phyloP scores from a whole-genome alignment of 2,329 filamentous ascomycete genomes.

The Cercospora nicotianae region DNA sequence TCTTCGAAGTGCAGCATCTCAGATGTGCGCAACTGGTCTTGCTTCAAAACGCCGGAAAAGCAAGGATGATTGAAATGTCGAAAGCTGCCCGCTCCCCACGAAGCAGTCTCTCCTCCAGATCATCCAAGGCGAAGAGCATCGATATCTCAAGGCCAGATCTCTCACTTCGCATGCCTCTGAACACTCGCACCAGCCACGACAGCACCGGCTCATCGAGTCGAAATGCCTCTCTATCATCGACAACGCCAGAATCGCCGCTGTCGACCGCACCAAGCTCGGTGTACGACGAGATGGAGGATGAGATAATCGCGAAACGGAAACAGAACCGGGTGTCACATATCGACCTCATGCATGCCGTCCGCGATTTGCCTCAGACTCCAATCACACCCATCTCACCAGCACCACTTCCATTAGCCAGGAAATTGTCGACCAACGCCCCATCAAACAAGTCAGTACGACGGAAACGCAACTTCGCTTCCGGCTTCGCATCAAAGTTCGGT shows the following conservation, averaged over 20 bases:
- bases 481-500: constrained; percentile 24
- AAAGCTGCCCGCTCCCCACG: constrained; percentile 21
- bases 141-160: constrained; percentile 1
- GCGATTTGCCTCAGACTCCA: constrained; percentile 5
- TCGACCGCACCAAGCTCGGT: constrained; percentile 32
- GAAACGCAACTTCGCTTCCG: constrained; percentile 30
- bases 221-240: constrained; percentile 19
- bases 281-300: constrained; percentile 19
- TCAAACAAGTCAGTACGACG: constrained; percentile 13
- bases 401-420: background rate
- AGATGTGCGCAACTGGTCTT: constrained; percentile 32
- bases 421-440: background rate
- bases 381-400: background rate
- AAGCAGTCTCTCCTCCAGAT: background rate
- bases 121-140: constrained; percentile 5
- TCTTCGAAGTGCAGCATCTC: constrained; percentile 32
- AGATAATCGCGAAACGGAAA: background rate
- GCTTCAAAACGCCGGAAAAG: constrained; percentile 33
- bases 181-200: constrained; percentile 25
- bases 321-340: constrained; percentile 19
- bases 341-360: constrained; percentile 25
- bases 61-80: constrained; percentile 34
- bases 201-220: constrained; percentile 15
- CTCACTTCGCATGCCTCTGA: constrained; percentile 13
- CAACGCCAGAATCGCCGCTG: constrained; percentile 20